Evolutionary conservation across 768 basidiomycete species (phyloP), one percentile per base, ranked within the genome.

Genomic region (Russula abietina): DNA sequence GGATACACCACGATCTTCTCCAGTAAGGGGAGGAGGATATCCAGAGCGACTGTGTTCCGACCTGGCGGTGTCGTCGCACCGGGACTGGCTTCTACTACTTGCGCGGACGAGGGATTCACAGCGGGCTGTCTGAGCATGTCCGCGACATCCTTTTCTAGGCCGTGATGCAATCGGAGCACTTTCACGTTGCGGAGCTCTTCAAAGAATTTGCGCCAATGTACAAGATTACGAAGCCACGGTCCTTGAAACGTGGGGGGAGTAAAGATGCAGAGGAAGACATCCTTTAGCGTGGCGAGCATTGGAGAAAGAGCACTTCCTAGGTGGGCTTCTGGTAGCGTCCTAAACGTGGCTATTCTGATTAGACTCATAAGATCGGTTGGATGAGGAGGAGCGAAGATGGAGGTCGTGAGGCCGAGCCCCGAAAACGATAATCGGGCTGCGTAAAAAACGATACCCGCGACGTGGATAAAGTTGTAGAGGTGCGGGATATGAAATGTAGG

Each of bases 391-490:
- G 12, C 33, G 3, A 14, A 16, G 19, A 48, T 16, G 26, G 32
- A 28, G 53, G 50, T 24, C 10, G 0, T 19, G 17, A 41, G 17
- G 3, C 0, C 9, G 16, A 2, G 2, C 0, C 4, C 5, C 17
- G 0, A 16, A 22, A 38, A 11, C 0, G 26, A 19, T 1, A 38
- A 3, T 5, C 43, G 7, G 2, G 41, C 39, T 7, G n/a, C 32
- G 1, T 10, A 19, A 9, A 32, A 26, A 4, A 17, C 10, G 3
- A 19, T 28, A 24, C 26, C 50, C 30, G 41, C 4, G 5, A 19
- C 32, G 17, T 12, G 3, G 43, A 58, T 36, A 9, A 62, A 58
- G 24, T 19, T 28, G n/a, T 41, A 38, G 26, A 62, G 43, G 16
- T 39, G 41, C 0, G 51, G 36, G 16, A 39, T 11, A 17, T 19